Evolutionary conservation across 257 asterid species (phyloP).

Genomic region (Solanum verrucosum): DNA sequence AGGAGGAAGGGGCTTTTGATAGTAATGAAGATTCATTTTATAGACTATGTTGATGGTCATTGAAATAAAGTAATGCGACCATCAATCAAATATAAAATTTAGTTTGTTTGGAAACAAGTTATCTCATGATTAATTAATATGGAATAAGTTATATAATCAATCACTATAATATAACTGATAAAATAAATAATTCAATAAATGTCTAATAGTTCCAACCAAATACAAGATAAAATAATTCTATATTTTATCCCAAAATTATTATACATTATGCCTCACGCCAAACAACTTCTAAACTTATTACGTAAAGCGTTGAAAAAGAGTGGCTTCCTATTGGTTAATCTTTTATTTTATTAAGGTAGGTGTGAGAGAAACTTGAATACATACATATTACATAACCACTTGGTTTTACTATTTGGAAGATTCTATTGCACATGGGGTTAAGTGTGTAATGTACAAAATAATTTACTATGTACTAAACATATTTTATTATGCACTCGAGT

Average conservation of each 20-base stretch:
- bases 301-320: neutral
- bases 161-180: no score
- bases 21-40: neutral
- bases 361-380: neutral
- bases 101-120: no score
- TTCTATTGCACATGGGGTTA: neutral
- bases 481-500: neutral
- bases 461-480: neutral
- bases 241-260: no score
- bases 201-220: no score
- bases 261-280: no score
- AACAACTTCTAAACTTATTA: neutral
- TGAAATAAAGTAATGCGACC: neutral
- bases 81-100: neutral
- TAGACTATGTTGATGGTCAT: neutral
- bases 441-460: neutral
- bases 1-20: neutral
- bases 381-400: neutral
- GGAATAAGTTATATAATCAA: no score
- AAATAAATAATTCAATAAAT: no score
- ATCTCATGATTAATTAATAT: accelerated
- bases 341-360: neutral
- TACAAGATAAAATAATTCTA: no score
- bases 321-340: neutral
- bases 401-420: neutral